A percentile compares a stretch with the other conserved stretches of the same genome.
phyloP scores from a whole-genome alignment of 331 rosid species.

The Pyracantha coccinea region DNA sequence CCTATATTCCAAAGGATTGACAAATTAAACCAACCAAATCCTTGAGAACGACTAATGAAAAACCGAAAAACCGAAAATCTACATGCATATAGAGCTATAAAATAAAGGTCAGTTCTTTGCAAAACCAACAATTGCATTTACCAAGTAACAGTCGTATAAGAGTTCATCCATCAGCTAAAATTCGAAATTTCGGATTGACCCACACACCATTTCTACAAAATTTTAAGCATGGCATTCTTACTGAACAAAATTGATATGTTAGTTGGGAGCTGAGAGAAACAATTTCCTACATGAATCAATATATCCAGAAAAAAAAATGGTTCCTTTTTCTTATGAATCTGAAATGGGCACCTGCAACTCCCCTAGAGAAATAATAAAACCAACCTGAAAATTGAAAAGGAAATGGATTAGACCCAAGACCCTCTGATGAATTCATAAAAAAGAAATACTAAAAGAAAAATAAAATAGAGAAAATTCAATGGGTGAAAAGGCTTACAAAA shows the following conservation, averaged over 20 bases:
- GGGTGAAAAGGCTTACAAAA: neutral
- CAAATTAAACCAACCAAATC: neutral
- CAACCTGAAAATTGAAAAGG: neutral
- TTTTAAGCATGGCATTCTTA: neutral
- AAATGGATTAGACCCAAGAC: neutral
- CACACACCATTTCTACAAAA: neutral
- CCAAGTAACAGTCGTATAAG: neutral
- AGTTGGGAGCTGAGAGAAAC: neutral
- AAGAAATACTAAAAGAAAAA: neutral
- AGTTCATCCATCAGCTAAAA: neutral
- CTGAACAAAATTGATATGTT: neutral
- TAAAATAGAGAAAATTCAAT: no score
- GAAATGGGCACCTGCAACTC: neutral
- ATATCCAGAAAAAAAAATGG: neutral
- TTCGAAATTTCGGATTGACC: neutral
- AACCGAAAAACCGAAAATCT: neutral
- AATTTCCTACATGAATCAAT: neutral
- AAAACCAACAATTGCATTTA: neutral
- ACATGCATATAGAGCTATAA: neutral
- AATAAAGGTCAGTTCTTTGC: neutral
- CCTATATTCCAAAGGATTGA: conserved; percentile 4
- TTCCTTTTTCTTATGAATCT: neutral
- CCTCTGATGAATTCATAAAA: neutral
- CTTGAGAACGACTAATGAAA: neutral
- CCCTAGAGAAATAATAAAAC: neutral